Conservation (phyloP, 495 filamentous ascomycete species). For the Xylaria intraflava region DNA sequence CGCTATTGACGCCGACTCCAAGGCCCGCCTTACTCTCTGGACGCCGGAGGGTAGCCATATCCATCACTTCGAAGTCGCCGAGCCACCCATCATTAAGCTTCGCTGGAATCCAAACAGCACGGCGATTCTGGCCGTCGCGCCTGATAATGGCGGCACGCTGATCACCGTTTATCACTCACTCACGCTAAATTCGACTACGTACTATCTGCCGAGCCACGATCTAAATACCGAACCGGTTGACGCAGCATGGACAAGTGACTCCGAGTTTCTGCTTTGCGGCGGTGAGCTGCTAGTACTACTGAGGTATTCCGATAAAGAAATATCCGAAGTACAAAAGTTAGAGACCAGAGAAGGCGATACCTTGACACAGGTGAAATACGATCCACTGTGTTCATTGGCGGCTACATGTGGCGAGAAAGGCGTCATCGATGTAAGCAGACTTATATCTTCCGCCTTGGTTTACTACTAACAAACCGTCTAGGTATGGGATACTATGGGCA, state of each 20-base stretch:
- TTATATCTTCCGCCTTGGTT: background rate
- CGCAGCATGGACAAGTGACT: constrained; percentile 53
- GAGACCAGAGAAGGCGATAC: constrained; percentile 36
- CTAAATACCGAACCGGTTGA: constrained; percentile 41
- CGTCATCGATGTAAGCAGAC: constrained; percentile 42
- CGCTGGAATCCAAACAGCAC: constrained; percentile 54
- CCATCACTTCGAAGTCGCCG: constrained; percentile 39
- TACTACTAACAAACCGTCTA: constrained; percentile 21
- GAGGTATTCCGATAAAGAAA: constrained; percentile 30
- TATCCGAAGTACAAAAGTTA: constrained; percentile 33
- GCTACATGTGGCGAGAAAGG: constrained; percentile 48
- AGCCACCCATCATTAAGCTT: constrained; percentile 50
- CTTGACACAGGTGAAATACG: constrained; percentile 44
- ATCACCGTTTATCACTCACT: constrained; percentile 46
- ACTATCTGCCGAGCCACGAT: constrained; percentile 39
- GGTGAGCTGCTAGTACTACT: constrained; percentile 42
- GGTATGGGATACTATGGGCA: constrained; percentile 45
- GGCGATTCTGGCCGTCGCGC: constrained; percentile 49
- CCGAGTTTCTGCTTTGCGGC: constrained; percentile 55
- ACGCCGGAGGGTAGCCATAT: constrained; percentile 49
- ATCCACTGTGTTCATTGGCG: constrained; percentile 36
- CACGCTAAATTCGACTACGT: constrained; percentile 31
- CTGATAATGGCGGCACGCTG: constrained; percentile 40
- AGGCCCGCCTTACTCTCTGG: constrained; percentile 64
- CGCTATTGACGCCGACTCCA: constrained; percentile 55